Evolutionary conservation across 495 filamentous ascomycete species (phyloP).

Genomic region (Letharia lupina): DNA sequence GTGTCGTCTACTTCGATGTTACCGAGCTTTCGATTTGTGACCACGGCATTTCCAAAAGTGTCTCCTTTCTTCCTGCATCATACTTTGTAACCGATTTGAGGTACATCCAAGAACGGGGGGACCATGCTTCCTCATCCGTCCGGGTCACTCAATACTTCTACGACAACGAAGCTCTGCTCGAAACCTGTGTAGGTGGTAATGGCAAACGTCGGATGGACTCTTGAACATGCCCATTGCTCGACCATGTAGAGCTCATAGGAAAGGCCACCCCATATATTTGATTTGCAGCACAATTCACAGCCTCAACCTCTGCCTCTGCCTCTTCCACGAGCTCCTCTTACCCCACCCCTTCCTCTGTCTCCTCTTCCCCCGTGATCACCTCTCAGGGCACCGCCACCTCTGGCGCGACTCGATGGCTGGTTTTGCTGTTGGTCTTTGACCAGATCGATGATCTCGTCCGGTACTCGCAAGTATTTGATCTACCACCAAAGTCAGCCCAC

Average conservation of each 20-base stretch:
- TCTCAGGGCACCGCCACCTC: constrained; percentile 56
- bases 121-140: constrained; percentile 73
- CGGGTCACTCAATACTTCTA: constrained; percentile 77
- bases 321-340: constrained; percentile 42
- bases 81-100: constrained; percentile 78
- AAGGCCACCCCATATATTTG: not conserved
- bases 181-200: constrained; percentile 94
- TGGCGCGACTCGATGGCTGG: constrained; percentile 59
- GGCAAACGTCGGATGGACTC: constrained; percentile 79
- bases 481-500: constrained; percentile 30
- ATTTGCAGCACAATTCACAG: not conserved
- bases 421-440: constrained; percentile 84
- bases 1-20: too few relatives aligned
- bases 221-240: constrained; percentile 96
- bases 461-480: constrained; percentile 98
- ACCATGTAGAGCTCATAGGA: constrained; percentile 85
- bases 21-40: constrained; percentile 54
- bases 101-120: constrained; percentile 65
- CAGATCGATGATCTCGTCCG: constrained; percentile 88
- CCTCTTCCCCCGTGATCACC: constrained; percentile 56
- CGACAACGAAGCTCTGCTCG: constrained; percentile 61
- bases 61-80: constrained; percentile 75
- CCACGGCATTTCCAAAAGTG: constrained; percentile 78
- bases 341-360: constrained; percentile 42
- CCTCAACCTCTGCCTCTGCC: constrained; percentile 43